phyloP scores from a whole-genome alignment of 176 grass and related monocot species.

The Cenchrus purpureus region DNA sequence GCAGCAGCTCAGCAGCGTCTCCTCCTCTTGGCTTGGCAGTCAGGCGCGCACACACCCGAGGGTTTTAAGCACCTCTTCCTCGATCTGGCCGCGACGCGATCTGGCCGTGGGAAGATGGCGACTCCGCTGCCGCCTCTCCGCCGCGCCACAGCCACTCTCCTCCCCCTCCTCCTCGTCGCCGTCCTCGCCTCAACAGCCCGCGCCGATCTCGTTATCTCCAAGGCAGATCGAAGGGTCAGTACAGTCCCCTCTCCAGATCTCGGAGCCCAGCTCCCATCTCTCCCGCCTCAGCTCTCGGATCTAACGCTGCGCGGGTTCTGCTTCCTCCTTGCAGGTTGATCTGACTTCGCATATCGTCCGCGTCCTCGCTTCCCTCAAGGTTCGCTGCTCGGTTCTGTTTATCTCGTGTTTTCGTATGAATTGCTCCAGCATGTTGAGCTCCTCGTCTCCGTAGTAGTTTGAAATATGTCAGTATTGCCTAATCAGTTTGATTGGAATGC shows the following conservation, averaged over 20 bases:
- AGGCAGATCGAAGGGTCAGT: constrained; percentile 79
- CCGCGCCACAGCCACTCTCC: not conserved
- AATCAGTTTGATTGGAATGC: not conserved
- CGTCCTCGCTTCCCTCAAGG: constrained; percentile 77
- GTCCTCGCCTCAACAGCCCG: constrained; percentile 42
- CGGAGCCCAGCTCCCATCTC: not conserved
- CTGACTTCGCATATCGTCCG: constrained; percentile 95
- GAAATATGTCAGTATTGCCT: not conserved
- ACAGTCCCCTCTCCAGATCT: constrained; percentile 38
- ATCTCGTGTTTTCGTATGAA: not conserved
- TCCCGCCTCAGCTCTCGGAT: not conserved
- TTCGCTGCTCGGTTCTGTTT: constrained; percentile 17
- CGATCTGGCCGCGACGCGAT: constrained; percentile 53
- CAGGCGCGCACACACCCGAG: not conserved
- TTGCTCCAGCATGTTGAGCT: not conserved
- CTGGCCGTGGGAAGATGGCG: constrained; percentile 52
- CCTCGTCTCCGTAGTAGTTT: not conserved
- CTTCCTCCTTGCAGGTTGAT: constrained; percentile 67
- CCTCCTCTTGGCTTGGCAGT: not conserved
- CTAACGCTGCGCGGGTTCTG: not conserved
- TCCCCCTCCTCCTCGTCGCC: constrained; percentile 29
- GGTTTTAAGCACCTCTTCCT: constrained; percentile 53
- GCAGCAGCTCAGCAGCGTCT: not conserved
- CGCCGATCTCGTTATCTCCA: constrained; percentile 87
- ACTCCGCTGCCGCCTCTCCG: constrained; percentile 25